Evolutionary conservation across 495 filamentous ascomycete species (phyloP).

Genomic region (Aspergillus conjunctus): DNA sequence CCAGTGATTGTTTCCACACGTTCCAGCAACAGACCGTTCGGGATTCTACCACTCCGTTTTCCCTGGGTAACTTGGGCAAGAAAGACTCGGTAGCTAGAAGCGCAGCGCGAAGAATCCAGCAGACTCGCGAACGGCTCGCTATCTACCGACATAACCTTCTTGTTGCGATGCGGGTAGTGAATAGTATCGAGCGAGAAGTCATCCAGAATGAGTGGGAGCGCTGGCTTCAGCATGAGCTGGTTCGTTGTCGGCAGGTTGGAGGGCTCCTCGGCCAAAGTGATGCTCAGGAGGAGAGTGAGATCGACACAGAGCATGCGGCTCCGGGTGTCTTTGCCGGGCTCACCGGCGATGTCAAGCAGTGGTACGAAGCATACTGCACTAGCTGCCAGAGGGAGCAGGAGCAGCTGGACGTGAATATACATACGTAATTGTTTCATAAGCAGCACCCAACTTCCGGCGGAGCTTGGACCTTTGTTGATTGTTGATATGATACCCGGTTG

Average conservation of each 20-base stretch:
- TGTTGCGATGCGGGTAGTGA: conserved; percentile 87
- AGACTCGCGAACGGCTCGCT: conserved; percentile 79
- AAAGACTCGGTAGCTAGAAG: conserved; percentile 54
- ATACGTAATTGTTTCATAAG: conserved; percentile 24
- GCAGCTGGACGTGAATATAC: conserved; percentile 24
- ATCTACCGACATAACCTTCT: conserved; percentile 88
- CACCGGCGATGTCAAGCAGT: conserved; percentile 56
- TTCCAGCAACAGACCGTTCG: conserved; percentile 46
- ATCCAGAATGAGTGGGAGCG: conserved; percentile 85
- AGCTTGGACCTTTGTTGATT: conserved; percentile 19
- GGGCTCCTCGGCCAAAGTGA: conserved; percentile 46
- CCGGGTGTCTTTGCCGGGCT: conserved; percentile 41
- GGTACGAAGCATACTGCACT: conserved; percentile 72
- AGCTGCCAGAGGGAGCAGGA: conserved; percentile 68
- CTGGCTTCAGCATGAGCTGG: conserved; percentile 75
- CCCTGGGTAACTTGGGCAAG: conserved; percentile 37
- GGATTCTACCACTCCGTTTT: conserved; percentile 32
- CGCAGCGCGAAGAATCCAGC: conserved; percentile 66
- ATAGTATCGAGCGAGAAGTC: conserved; percentile 83
- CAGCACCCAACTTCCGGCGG: conserved; percentile 6
- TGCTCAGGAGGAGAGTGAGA: conserved; percentile 29
- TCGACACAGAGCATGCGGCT: conserved; percentile 28
- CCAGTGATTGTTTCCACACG: conserved; percentile 47
- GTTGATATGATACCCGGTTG: conserved; percentile 40
- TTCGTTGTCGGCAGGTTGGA: conserved; percentile 65